phyloP scores from a whole-genome alignment of 1,139 yeast species.

The Eremothecium coryli region DNA sequence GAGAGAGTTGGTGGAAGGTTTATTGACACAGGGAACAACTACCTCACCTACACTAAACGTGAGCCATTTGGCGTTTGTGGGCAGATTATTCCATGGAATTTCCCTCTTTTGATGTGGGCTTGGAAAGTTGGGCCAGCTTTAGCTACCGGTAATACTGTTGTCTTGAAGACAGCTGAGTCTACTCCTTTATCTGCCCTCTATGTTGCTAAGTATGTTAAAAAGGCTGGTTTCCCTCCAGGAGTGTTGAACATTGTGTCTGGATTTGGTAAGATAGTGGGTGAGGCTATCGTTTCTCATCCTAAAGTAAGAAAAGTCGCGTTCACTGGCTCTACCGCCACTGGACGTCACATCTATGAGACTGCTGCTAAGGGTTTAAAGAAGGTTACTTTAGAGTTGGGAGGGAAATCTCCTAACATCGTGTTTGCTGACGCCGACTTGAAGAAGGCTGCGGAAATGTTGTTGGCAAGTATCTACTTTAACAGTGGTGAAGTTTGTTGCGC shows the following conservation, averaged over 20 bases:
- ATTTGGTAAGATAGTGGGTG: slow-evolving; percentile 50
- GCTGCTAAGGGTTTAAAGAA: slow-evolving; percentile 49
- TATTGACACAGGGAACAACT: slow-evolving; percentile 48
- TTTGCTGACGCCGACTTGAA: slow-evolving; percentile 71
- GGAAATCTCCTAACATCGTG: slow-evolving; percentile 68
- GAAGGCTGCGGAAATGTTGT: slow-evolving; percentile 78
- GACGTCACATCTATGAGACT: slow-evolving; percentile 45
- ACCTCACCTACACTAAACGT: slow-evolving; percentile 46
- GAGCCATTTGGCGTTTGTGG: slow-evolving; percentile 69
- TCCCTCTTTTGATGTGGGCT: slow-evolving; percentile 69
- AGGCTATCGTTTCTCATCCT: slow-evolving; percentile 44
- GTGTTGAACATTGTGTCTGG: slow-evolving; percentile 43
- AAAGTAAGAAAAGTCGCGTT: slow-evolving; percentile 48
- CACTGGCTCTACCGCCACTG: slow-evolving; percentile 55
- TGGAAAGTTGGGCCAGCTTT: slow-evolving; percentile 81
- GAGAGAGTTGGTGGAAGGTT: slow-evolving; percentile 60
- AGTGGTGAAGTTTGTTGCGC: slow-evolving; percentile 91
- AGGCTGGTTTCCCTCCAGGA: slow-evolving; percentile 61
- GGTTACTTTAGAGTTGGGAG: slow-evolving; percentile 80
- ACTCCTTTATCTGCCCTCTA: slow-evolving; percentile 54
- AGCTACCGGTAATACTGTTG: slow-evolving; percentile 67
- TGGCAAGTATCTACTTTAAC: slow-evolving; percentile 73
- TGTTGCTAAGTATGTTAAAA: slow-evolving; percentile 41
- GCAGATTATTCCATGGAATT: slow-evolving; percentile 83
- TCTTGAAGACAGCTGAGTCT: slow-evolving; percentile 50